These are phyloP conservation scores for Stephania cephalantha DNA, from an alignment of 164 flowering plant species.

Conservation along the genomic window DNA sequence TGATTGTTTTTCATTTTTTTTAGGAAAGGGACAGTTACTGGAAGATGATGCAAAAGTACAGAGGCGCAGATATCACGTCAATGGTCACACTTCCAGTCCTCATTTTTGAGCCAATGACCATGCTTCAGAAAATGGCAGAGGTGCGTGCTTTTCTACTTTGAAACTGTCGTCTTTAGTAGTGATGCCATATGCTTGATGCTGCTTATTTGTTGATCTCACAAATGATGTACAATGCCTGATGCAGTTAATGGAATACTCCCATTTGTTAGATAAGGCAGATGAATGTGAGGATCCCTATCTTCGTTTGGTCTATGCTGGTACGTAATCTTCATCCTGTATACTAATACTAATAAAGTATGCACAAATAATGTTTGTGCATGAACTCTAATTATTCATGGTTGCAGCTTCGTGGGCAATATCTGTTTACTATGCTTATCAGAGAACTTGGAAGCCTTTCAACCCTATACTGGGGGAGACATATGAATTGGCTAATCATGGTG, in stretches of 20 bases:
- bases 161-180: neutral
- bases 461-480: slow-evolving; percentile 89
- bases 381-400: slow-evolving; percentile 10
- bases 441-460: slow-evolving; percentile 92
- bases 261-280: slow-evolving; percentile 81
- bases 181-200: neutral
- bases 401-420: slow-evolving; percentile 85
- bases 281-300: slow-evolving; percentile 86
- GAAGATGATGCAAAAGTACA: slow-evolving; percentile 86
- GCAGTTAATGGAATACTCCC: slow-evolving; percentile 83
- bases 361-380: neutral
- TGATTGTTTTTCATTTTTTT: slow-evolving; percentile 1
- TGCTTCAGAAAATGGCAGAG: slow-evolving; percentile 92
- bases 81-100: slow-evolving; percentile 88
- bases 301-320: slow-evolving; percentile 79
- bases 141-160: slow-evolving; percentile 26
- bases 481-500: slow-evolving; percentile 73
- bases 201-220: neutral
- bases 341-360: neutral
- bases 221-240: slow-evolving; percentile 12
- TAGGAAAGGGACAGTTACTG: slow-evolving; percentile 79
- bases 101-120: slow-evolving; percentile 88
- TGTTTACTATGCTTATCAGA: slow-evolving; percentile 68
- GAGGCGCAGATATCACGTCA: slow-evolving; percentile 82
- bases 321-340: slow-evolving; percentile 19